Evolutionary conservation across 169 alveolate genomes (phyloP), one percentile per base, ranked within the genome.

Genomic region (Plasmodium falciparum): DNA sequence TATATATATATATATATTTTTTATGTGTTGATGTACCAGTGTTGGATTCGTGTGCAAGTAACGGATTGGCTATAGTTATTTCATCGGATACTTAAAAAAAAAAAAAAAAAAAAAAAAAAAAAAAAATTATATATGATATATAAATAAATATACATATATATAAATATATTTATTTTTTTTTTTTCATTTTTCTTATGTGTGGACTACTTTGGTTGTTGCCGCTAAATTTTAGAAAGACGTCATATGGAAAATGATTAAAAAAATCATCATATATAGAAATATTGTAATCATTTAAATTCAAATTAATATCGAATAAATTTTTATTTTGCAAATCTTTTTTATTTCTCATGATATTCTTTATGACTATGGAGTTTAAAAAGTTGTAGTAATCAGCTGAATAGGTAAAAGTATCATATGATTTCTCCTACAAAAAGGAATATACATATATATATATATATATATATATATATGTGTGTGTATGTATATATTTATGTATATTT

Each of bases 301-400:
- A 17, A 20, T 80, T 58, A 29, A 80, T 52, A 17, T 80, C 78
- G 7, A 58, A 80, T 24, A 80, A 7, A n/a, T 67, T 76, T 11
- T 76, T 80, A 52, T 80, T 80, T 22, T 69, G 49, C 12, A 80
- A 24, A 4, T 39, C 43, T 69, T 80, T 80, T 15, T 80, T 80
- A 69, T 80, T 80, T 69, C 52, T 80, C 90, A 80, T 80, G 39
- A 80, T 80, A 52, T 80, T 80, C 39, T 80, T 67, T 80, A 80
- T 20, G 47, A 80, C 26, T 4, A 80, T 50, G n/a, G 58, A 56
- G 24, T 67, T 80, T 71, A 80, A 72, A 49, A 67, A 80, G 11
- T 80, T 52, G 3, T 52, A 61, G 20, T 80, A 67, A 58, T 80
- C 90, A 26, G 69, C 20, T 8, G 78, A 13, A 2, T 20, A 61